Conservation (phyloP, 108 stramenopile species). For the Fistulifera pelliculosa region DNA sequence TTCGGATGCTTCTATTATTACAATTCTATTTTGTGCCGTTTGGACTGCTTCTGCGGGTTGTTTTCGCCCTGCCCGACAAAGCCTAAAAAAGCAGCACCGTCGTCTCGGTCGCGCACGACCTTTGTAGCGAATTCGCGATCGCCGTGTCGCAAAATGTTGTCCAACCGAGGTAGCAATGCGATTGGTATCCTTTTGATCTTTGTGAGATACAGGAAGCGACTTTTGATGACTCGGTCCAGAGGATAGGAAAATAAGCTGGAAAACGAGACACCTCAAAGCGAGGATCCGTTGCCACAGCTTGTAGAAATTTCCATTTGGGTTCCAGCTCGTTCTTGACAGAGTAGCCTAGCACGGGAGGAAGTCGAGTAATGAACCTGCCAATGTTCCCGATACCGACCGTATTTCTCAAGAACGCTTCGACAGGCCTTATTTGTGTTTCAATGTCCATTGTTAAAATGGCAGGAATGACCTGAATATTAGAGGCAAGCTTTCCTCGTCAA, state of each 20-base stretch:
- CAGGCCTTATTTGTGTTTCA: constrained; percentile 48
- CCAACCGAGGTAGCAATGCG: constrained; percentile 37
- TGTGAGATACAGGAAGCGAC: constrained; percentile 55
- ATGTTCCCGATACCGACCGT: constrained; percentile 51
- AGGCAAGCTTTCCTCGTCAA: constrained; percentile 39
- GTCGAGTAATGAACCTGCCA: constrained; percentile 58
- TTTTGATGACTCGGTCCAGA: constrained; percentile 55
- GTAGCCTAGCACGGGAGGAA: constrained; percentile 71
- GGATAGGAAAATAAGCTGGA: constrained; percentile 83
- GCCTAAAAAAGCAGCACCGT: constrained; percentile 28
- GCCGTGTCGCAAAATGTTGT: constrained; percentile 59
- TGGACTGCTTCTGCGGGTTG: no score
- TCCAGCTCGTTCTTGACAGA: constrained; percentile 55
- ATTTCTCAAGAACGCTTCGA: constrained; percentile 42
- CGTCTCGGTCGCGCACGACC: constrained; percentile 51
- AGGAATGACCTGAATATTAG: constrained; percentile 61
- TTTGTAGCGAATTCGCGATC: constrained; percentile 63
- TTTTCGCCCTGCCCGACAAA: no score
- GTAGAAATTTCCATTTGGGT: constrained; percentile 73
- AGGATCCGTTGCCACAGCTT: constrained; percentile 41
- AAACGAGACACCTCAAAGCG: constrained; percentile 56
- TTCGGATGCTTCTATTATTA: no score
- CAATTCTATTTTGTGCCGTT: no score
- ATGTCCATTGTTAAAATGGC: constrained; percentile 43
- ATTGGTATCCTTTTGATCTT: constrained; percentile 42